Percentiles rank a stretch among this genome's conserved stretches.
Conservation (phyloP, 345 rosid genomes). For the Carallia brachiata region DNA sequence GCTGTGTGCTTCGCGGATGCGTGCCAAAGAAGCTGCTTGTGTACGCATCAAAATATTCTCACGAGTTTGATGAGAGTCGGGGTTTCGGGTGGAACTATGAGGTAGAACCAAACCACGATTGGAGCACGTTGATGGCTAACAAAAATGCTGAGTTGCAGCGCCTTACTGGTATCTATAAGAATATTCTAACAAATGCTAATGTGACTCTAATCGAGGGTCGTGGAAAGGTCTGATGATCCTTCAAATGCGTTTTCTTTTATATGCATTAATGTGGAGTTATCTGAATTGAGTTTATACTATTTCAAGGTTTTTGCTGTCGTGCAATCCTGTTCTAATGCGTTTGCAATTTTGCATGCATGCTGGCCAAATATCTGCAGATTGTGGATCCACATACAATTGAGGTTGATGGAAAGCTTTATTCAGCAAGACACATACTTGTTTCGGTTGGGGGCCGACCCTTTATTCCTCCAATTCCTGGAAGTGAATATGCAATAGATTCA, state of each 20-base stretch:
- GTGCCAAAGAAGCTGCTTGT: constrained; percentile 95
- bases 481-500: constrained; percentile 81
- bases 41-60: constrained; percentile 77
- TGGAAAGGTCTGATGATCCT: constrained; percentile 64
- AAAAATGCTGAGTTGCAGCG: constrained; percentile 92
- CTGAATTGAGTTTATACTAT: too few relatives aligned
- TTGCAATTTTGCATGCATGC: neutral
- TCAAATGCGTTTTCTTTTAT: too few relatives aligned
- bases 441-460: constrained; percentile 92
- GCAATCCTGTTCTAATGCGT: neutral
- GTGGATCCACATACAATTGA: constrained; percentile 84
- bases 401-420: constrained; percentile 74
- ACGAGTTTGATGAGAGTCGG: constrained; percentile 87
- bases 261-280: too few relatives aligned
- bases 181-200: constrained; percentile 59
- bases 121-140: constrained; percentile 90
- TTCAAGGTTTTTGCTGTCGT: neutral
- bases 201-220: constrained; percentile 88
- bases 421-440: constrained; percentile 71
- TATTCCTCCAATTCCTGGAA: constrained; percentile 88
- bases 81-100: constrained; percentile 93
- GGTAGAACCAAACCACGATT: constrained; percentile 77
- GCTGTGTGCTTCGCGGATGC: constrained; percentile 96
- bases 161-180: constrained; percentile 84
- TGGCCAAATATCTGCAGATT: constrained; percentile 40